Evolutionary conservation across 129 eudicot species (phyloP), one percentile per base, ranked within the genome.

Genomic region (Glebionis coronaria): DNA sequence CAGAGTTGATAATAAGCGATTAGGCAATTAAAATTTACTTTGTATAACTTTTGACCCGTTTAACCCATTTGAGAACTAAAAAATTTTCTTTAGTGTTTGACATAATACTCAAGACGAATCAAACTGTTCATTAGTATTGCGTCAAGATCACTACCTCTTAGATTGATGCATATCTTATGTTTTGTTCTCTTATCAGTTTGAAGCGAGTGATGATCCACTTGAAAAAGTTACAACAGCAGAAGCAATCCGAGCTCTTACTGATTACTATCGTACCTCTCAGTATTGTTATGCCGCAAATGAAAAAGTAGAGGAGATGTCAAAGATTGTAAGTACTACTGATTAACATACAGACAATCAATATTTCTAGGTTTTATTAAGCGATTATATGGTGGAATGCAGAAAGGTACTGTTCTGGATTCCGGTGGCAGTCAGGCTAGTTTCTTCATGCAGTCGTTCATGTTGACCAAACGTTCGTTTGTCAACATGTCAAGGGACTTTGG

Each of bases 401-500:
- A 94, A 79, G 99, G 99, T 72, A 86, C 95, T 0, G 90, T 94
- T 70, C 62, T 94, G 70, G 99, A 94, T 64, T 82, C 97, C 9
- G 99, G 99, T 49, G 99, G 99, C 25, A 89, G 97, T 69, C 97
- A 89, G 66, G 97, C 99, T 54, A 94, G 97, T 83, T 94, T 87
- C 84, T 72, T 87, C 14, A 86, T 94, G 99, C 99, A 94, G 80
- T 63, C 99, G 2, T 77, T 76, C 45, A 94, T 93, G 72, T 73
- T 94, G 65, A 94, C 99, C 0, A 85, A 79, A 68, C 95, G 99
- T 56, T 94, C 99, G 3, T 90, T 89, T 55, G 76, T 90, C 51
- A 94, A 94, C 70, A 94, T 94, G 99, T 94, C 99, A 6, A 84
- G 99, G 79, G 99, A 94, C 84, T 94, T 94, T 6, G 99, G 99